phyloP scores from a whole-genome alignment of 495 filamentous ascomycete genomes.

The Chaetomium cochliodes region DNA sequence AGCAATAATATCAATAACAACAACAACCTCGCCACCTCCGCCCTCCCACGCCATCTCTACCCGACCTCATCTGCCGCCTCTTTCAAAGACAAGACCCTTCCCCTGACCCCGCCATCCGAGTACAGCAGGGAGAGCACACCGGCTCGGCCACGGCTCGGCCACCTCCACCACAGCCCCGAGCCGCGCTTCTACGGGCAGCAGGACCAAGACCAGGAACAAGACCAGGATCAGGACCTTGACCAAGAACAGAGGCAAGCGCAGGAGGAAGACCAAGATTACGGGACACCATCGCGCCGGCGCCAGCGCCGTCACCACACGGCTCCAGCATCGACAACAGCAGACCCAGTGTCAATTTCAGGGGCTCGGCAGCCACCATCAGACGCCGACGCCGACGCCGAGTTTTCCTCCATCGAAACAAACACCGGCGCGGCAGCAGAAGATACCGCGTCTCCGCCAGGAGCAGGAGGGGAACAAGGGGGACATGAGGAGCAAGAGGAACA shows the following conservation, averaged over 20 bases:
- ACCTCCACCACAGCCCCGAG: conserved; percentile 19
- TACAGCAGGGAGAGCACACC: conserved; percentile 32
- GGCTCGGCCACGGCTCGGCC: conserved; percentile 6
- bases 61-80: neutral
- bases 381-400: neutral
- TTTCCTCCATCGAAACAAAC: neutral
- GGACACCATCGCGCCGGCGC: neutral
- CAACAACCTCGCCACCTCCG: conserved; percentile 16
- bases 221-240: neutral
- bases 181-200: conserved; percentile 17
- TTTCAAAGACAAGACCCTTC: conserved; percentile 32
- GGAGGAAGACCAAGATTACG: neutral
- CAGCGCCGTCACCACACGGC: neutral
- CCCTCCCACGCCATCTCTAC: conserved; percentile 19
- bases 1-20: conserved; percentile 4
- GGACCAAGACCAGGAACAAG: neutral
- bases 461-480: neutral
- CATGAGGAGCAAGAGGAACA: neutral
- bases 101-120: conserved; percentile 43
- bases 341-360: too few species aligned
- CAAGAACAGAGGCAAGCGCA: neutral
- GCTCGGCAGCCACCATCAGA: neutral
- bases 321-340: conserved; percentile 1
- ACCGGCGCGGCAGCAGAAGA: neutral
- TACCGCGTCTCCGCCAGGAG: neutral